A percentile compares a stretch with the other conserved stretches of the same genome.
phyloP scores from a whole-genome alignment of 768 basidiomycete species.

The Cystobasidium ongulense region DNA sequence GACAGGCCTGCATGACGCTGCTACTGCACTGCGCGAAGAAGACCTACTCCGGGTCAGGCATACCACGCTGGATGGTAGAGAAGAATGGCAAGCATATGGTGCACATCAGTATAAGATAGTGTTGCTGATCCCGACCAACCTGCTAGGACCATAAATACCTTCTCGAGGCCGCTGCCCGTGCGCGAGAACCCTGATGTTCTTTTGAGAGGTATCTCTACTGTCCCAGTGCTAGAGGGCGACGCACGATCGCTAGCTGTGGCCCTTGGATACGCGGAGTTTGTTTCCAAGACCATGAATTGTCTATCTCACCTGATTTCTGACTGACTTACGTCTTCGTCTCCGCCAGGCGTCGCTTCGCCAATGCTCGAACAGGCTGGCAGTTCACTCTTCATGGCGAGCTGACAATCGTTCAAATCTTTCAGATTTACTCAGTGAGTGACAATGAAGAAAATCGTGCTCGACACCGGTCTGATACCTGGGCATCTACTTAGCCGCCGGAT shows the following conservation, averaged over 20 bases:
- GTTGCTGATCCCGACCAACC: background rate
- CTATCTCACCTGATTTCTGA: background rate
- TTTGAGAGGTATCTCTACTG: background rate
- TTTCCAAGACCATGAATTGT: background rate
- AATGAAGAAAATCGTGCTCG: too few species aligned
- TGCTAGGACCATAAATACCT: constrained; percentile 3
- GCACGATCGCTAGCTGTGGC: constrained; percentile 14
- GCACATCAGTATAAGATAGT: background rate
- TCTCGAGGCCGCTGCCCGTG: background rate
- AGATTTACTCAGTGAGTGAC: background rate
- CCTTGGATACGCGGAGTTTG: constrained; percentile 10
- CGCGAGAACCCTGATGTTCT: constrained; percentile 9
- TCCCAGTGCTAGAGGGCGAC: constrained; percentile 13
- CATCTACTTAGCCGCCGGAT: background rate
- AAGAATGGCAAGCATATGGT: background rate
- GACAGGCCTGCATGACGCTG: background rate
- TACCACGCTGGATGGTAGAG: background rate
- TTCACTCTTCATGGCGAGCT: constrained; percentile 3
- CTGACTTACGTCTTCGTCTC: background rate
- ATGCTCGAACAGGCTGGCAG: background rate
- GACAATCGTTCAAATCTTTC: background rate
- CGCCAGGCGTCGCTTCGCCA: constrained; percentile 7
- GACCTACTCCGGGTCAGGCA: constrained; percentile 2
- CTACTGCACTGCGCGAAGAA: background rate
- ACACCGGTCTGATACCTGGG: background rate